Base-by-base conservation (phyloP, 345 rosid species). In the Sisymbrium altissimum region DNA sequence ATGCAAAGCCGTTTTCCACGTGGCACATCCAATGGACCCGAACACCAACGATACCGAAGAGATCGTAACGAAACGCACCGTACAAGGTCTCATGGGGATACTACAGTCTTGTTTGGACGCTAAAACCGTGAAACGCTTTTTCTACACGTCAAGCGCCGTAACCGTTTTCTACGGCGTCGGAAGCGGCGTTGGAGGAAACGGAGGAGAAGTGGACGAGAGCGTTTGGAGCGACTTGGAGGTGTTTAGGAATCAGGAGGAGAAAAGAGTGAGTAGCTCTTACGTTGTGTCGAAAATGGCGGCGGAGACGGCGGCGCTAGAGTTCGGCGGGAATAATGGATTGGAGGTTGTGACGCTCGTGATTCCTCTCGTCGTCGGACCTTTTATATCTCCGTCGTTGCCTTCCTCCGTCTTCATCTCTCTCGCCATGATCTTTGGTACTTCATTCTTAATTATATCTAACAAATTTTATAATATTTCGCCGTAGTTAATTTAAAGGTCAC, bases 101-200 rank as follows among this genome's bases (percentile, higher is more conserved):
- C 32, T 89, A 1, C 85, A 80, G 39, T 75, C 88, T 4, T 87
- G 87, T 81, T 32, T 81, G 64, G 79, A 82, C 10, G 68, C 86
- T 7, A 82, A 79, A 64, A 86, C 88, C 0, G 90, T 89, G 30
- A 85, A 82, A 68, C 77, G 88, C 6, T 83, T 88, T 1, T 84
- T 89, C 4, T 92, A 85, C 80, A 88, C 93, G 53, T 86, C 93
- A 2, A 89, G 93, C 21, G 66, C 78, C 15, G 65, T 75, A 1
- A 56, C 83, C 8, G 79, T 83, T 12, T 40, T 68, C 44, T 78
- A 73, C 48, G 64, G 74, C 32, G 78, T 48, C 4, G 81, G 60
- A 6, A 56, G 25, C 45, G 64, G 74, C n/a, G 75, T 38, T 4
- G 80, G 62, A 15, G 66, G 29, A 1, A 41, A n/a, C 4, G 81